Percentiles rank a stretch among this genome's conserved stretches.
Evolutionary conservation across 2,329 filamentous ascomycete species (phyloP).

Genomic region (Didymella exigua): DNA sequence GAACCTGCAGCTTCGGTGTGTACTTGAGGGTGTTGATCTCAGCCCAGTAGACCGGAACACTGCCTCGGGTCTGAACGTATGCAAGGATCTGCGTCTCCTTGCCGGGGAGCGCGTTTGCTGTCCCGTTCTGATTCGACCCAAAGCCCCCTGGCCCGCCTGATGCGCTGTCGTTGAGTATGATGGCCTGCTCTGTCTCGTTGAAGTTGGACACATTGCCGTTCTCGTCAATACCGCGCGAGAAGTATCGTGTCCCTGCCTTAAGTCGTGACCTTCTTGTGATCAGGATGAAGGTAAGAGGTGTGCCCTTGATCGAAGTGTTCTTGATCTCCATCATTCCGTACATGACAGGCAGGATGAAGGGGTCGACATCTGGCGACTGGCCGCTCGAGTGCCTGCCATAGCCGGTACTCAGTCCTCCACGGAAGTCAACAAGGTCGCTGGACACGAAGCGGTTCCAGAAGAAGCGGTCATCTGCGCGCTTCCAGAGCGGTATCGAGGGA

Average conservation of each 20-base stretch:
- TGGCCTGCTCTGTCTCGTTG: constrained; percentile 95
- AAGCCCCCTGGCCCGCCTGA: constrained; percentile 77
- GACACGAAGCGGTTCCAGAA: constrained; percentile 98
- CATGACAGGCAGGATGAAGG: constrained; percentile 93
- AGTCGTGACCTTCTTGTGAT: constrained; percentile 89
- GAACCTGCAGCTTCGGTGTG: constrained; percentile 85
- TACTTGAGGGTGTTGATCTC: constrained; percentile 95
- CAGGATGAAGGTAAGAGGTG: constrained; percentile 80
- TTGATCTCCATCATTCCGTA: constrained; percentile 95
- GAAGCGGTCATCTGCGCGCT: constrained; percentile 92
- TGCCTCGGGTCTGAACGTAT: constrained; percentile 95
- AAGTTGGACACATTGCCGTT: constrained; percentile 96
- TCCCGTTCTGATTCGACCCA: constrained; percentile 76
- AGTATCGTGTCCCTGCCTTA: constrained; percentile 89
- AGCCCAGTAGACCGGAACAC: constrained; percentile 94
- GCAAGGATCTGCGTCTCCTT: constrained; percentile 88
- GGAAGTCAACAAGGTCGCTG: constrained; percentile 88
- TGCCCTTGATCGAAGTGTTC: constrained; percentile 83
- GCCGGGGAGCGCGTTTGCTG: constrained; percentile 57
- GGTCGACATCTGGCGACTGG: constrained; percentile 78
- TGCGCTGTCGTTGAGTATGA: constrained; percentile 83
- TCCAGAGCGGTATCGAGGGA: constrained; percentile 77
- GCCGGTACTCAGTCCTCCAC: constrained; percentile 61
- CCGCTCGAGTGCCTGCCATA: constrained; percentile 66
- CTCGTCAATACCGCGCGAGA: constrained; percentile 92